Evolutionary conservation across 2,329 filamentous ascomycete genomes (phyloP).

Genomic region (Cytospora piceae): DNA sequence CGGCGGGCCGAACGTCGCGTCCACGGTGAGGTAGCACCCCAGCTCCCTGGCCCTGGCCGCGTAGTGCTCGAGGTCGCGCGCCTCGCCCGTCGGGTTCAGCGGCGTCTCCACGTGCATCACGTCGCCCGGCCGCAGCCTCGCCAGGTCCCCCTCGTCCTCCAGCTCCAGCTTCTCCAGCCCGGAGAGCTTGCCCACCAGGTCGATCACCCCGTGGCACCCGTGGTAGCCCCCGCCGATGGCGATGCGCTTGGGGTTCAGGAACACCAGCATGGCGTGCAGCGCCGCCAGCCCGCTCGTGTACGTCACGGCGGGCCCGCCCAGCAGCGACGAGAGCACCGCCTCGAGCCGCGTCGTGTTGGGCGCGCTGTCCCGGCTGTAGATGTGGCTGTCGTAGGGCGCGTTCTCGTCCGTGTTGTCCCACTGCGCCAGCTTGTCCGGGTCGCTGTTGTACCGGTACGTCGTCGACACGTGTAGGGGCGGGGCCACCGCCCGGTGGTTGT

Average conservation of each 20-base stretch:
- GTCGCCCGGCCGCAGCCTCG: conserved; percentile 74
- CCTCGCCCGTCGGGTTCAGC: conserved; percentile 86
- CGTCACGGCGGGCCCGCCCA: conserved; percentile 71
- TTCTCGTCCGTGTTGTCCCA: conserved; percentile 56
- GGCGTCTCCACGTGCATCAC: conserved; percentile 92
- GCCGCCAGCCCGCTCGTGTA: conserved; percentile 87
- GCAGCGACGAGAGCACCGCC: conserved; percentile 73
- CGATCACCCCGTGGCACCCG: conserved; percentile 86
- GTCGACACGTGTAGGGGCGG: conserved; percentile 90
- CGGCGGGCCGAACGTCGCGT: conserved; percentile 91
- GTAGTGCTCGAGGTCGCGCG: conserved; percentile 72
- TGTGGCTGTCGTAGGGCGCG: conserved; percentile 63
- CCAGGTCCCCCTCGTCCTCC: conserved; percentile 48
- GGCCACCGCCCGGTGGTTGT: conserved; percentile 76
- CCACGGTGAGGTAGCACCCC: conserved; percentile 80
- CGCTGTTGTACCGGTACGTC: conserved; percentile 78
- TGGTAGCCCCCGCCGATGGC: conserved; percentile 89
- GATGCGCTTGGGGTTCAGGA: conserved; percentile 78
- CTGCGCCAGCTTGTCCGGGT: conserved; percentile 66
- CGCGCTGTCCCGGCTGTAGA: conserved; percentile 82
- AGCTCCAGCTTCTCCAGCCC: conserved; percentile 75
- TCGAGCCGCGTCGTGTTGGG: conserved; percentile 88
- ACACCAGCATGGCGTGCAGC: conserved; percentile 85
- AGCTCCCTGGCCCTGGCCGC: conserved; percentile 71
- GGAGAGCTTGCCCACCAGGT: conserved; percentile 73